A percentile compares a stretch with the other conserved stretches of the same genome.
phyloP scores from a whole-genome alignment of 306 rosid species.

The Lithocarpus polystachyus region DNA sequence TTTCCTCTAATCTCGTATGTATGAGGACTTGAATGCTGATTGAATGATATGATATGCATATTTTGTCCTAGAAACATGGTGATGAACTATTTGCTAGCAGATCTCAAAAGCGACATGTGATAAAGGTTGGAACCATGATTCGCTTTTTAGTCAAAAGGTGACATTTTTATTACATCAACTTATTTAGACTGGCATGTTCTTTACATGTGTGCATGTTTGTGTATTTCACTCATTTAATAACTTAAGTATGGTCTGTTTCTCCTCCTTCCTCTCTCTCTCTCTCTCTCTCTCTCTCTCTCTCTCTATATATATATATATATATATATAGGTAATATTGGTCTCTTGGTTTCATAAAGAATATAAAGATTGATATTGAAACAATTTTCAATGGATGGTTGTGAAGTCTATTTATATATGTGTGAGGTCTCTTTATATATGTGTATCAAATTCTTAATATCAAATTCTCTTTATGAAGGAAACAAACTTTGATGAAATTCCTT shows the following conservation, averaged over 20 bases:
- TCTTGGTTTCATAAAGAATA: not conserved
- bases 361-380: not conserved
- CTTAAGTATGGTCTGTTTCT: not conserved
- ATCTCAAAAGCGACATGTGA: constrained; percentile 66
- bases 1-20: not conserved
- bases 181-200: not conserved
- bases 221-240: not conserved
- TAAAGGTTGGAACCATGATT: constrained; percentile 71
- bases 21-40: not conserved
- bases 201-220: not conserved
- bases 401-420: too few relatives aligned
- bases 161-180: constrained; percentile 15
- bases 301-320: too few relatives aligned
- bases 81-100: constrained; percentile 62
- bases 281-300: not conserved
- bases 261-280: not conserved
- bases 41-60: constrained; percentile 13
- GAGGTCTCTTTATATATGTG: too few relatives aligned
- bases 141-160: constrained; percentile 82
- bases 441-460: not conserved
- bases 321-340: not conserved
- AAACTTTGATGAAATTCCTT: not conserved
- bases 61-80: constrained; percentile 53
- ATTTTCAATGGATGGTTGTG: too few relatives aligned
- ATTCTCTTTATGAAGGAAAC: not conserved